Percentiles rank a stretch among this genome's conserved stretches.
Conservation (phyloP, 2,329 filamentous ascomycete genomes). For the Simplicillium aogashimaense region DNA sequence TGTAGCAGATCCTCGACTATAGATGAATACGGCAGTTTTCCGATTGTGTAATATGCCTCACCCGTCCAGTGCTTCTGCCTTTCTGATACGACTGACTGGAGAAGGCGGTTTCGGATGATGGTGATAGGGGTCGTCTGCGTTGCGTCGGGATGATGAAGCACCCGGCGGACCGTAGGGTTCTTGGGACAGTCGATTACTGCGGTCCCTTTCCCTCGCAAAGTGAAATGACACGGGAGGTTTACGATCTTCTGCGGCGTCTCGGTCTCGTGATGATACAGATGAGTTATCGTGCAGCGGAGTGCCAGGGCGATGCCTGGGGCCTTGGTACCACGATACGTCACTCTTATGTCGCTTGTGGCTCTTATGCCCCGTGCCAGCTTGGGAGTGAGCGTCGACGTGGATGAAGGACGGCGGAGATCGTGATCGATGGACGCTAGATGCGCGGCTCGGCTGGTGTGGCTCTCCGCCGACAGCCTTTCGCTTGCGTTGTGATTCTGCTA, state of each 20-base stretch:
- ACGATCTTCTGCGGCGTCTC: constrained; percentile 1
- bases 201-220: neutral
- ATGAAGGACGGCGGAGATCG: constrained; percentile 22
- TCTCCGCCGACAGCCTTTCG: constrained; percentile 50
- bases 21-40: too few species aligned
- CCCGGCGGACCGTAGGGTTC: neutral
- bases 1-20: too few species aligned
- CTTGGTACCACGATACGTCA: constrained; percentile 24
- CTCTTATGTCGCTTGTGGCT: constrained; percentile 25
- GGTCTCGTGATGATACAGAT: constrained; percentile 5
- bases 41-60: too few species aligned
- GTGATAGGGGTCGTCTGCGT: too few species aligned
- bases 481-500: constrained; percentile 73
- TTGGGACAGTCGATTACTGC: neutral
- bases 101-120: too few species aligned
- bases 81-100: too few species aligned
- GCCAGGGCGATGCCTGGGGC: constrained; percentile 10
- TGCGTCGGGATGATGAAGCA: too few species aligned
- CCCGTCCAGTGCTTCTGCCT: too few species aligned
- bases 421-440: constrained; percentile 15
- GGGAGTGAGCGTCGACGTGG: constrained; percentile 6
- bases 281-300: constrained; percentile 6
- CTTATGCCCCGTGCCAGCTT: too few species aligned
- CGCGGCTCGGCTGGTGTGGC: constrained; percentile 26
- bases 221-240: neutral